Evolutionary conservation across 192 early-diverging fungal genomes (phyloP).

Genomic region (Thamnidium elegans): DNA sequence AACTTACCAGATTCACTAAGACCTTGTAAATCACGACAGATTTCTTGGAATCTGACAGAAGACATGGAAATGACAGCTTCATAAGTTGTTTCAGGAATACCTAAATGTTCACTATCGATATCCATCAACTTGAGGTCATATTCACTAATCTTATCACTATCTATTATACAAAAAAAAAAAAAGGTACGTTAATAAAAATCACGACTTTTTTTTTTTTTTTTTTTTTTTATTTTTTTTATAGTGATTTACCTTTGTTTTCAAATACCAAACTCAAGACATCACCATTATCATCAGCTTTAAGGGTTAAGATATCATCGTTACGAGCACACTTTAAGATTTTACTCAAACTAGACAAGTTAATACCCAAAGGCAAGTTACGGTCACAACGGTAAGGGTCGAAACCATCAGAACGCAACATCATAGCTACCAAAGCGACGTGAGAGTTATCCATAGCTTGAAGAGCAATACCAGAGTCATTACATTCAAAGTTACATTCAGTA

Average conservation of each 20-base stretch:
- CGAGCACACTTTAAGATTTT: constrained; percentile 94
- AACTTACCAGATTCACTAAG: constrained; percentile 79
- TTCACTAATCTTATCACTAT: constrained; percentile 74
- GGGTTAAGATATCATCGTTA: constrained; percentile 88
- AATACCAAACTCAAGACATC: constrained; percentile 79
- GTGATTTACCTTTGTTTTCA: constrained; percentile 57
- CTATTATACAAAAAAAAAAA: constrained; percentile 24
- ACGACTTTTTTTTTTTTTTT: too few relatives aligned
- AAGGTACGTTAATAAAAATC: neutral
- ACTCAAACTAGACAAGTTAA: constrained; percentile 79
- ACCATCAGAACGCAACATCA: constrained; percentile 77
- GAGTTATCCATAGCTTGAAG: constrained; percentile 99
- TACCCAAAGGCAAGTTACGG: constrained; percentile 84
- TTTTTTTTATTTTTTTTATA: too few relatives aligned
- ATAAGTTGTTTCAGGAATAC: constrained; percentile 93
- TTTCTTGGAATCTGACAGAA: constrained; percentile 86
- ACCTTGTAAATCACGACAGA: constrained; percentile 79
- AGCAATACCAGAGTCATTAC: constrained; percentile 88
- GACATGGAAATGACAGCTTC: constrained; percentile 89
- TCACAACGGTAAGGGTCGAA: constrained; percentile 91
- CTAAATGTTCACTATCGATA: constrained; percentile 94
- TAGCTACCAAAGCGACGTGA: constrained; percentile 91
- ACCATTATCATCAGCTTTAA: constrained; percentile 85
- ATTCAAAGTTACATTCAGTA: constrained; percentile 97
- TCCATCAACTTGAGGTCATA: constrained; percentile 99